Conservation (phyloP, 139 green algal species). For the Cymbomonas tetramitiformis region DNA sequence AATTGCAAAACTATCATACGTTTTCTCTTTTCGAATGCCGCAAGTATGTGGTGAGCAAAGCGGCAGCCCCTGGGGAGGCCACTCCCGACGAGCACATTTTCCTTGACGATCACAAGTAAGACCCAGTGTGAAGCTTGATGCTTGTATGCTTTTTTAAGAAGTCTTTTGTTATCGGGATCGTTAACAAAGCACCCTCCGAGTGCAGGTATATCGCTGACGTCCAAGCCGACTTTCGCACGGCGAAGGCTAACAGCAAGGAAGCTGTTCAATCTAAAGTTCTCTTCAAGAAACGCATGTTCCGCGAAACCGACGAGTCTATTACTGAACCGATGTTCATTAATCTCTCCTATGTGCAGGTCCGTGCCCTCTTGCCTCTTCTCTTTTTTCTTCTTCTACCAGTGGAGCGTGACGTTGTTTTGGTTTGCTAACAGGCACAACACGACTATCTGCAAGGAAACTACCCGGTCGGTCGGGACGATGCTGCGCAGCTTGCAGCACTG, state of each 20-base stretch:
- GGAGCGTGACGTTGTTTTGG: too few relatives aligned
- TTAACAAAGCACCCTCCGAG: too few relatives aligned
- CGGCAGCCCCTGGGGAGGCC: conserved; percentile 18
- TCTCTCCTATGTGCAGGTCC: conserved; percentile 83
- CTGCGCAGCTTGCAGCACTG: conserved; percentile 79
- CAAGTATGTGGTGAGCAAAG: conserved; percentile 2
- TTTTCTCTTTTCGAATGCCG: conserved; percentile 82
- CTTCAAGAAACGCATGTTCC: conserved; percentile 96
- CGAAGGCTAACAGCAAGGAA: conserved; percentile 30
- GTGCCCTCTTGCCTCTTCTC: too few relatives aligned
- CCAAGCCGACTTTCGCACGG: conserved; percentile 54
- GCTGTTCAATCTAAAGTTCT: conserved; percentile 40
- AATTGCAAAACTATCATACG: conserved; percentile 78
- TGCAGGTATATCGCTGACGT: conserved; percentile 37
- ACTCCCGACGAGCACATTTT: conserved; percentile 63
- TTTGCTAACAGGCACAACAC: conserved; percentile 70
- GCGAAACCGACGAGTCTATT: conserved; percentile 86
- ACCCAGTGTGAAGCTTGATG: too few relatives aligned
- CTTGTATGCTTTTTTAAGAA: conserved; percentile 40
- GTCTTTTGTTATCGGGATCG: background rate
- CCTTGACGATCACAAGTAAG: conserved; percentile 79
- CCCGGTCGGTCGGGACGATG: conserved; percentile 84
- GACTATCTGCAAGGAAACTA: conserved; percentile 87
- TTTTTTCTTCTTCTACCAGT: too few relatives aligned
- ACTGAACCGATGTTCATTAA: conserved; percentile 84